These are phyloP conservation scores for Cercospora janseana DNA, from an alignment of 2,329 filamentous ascomycete genomes.

Conservation along the genomic window DNA sequence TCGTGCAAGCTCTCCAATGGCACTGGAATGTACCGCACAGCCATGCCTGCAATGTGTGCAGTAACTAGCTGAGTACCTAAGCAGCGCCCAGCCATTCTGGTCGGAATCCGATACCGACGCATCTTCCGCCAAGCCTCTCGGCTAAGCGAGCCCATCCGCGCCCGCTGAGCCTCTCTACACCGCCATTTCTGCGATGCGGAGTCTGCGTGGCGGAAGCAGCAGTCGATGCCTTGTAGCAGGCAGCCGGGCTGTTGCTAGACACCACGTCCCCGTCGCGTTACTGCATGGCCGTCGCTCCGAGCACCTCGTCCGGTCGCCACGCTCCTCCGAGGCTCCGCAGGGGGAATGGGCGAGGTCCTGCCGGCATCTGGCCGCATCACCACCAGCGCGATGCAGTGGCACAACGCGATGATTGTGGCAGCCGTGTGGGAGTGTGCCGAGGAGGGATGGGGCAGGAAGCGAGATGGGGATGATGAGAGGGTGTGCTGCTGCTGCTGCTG, in stretches of 20 bases:
- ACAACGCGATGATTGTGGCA: not conserved
- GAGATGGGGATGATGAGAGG: not conserved
- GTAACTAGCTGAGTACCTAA: no score
- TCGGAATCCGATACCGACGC: not conserved
- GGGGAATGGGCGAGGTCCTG: no score
- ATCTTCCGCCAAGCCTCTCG: not conserved
- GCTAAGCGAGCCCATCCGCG: not conserved
- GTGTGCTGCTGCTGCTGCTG: not conserved
- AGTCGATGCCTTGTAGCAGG: slow-evolving; percentile 7
- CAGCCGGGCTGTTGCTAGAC: slow-evolving; percentile 6
- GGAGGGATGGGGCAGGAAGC: not conserved
- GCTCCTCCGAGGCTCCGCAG: no score
- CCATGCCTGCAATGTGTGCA: slow-evolving; percentile 2
- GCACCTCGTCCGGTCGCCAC: not conserved
- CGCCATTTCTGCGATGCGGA: slow-evolving; percentile 5
- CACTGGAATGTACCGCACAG: not conserved
- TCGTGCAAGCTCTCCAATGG: not conserved
- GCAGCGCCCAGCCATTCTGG: not conserved
- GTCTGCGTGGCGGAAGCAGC: slow-evolving; percentile 3
- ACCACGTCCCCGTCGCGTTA: slow-evolving; percentile 4
- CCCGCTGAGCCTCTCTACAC: not conserved
- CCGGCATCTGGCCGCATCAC: not conserved
- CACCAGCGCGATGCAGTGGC: not conserved
- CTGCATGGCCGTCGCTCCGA: not conserved
- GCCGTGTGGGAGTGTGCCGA: not conserved